Evolutionary conservation across 2,329 filamentous ascomycete genomes (phyloP).

Genomic region (Leptographium radiaticola): DNA sequence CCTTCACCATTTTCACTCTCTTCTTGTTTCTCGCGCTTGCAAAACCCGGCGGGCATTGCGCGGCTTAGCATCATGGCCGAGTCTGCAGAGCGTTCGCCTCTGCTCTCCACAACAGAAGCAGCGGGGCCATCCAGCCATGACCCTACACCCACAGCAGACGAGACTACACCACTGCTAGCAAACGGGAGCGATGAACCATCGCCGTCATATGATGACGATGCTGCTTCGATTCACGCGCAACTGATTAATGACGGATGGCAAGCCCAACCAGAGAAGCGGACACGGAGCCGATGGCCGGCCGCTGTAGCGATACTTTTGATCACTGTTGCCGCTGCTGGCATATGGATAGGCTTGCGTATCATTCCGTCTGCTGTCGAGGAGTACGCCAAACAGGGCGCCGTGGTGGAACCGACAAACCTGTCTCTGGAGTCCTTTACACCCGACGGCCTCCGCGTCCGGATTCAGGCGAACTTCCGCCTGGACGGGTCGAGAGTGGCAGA

Average conservation of each 20-base stretch:
- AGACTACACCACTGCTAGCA: conserved; percentile 40
- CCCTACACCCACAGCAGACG: conserved; percentile 14
- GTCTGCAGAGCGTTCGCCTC: conserved; percentile 28
- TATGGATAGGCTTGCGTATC: conserved; percentile 70
- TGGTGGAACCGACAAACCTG: conserved; percentile 71
- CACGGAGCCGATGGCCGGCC: conserved; percentile 58
- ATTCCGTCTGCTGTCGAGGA: conserved; percentile 64
- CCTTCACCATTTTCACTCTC: neutral
- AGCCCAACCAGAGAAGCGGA: conserved; percentile 19
- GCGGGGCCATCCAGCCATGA: neutral
- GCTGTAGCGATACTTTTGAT: conserved; percentile 59
- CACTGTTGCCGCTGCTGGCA: conserved; percentile 46
- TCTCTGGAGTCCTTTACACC: conserved; percentile 76
- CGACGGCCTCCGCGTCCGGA: conserved; percentile 62
- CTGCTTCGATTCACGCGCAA: conserved; percentile 18
- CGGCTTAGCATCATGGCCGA: conserved; percentile 25
- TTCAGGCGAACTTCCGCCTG: conserved; percentile 71
- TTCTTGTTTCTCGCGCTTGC: neutral
- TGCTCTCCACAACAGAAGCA: conserved; percentile 20
- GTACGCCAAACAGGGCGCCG: conserved; percentile 72
- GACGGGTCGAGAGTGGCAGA: conserved; percentile 66
- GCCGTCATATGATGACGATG: conserved; percentile 10
- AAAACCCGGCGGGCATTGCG: neutral
- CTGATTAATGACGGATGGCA: conserved; percentile 4
- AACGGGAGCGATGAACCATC: conserved; percentile 7